Evolutionary conservation across 2,329 filamentous ascomycete genomes (phyloP).

Genomic region (Pseudofabraea citricarpa): DNA sequence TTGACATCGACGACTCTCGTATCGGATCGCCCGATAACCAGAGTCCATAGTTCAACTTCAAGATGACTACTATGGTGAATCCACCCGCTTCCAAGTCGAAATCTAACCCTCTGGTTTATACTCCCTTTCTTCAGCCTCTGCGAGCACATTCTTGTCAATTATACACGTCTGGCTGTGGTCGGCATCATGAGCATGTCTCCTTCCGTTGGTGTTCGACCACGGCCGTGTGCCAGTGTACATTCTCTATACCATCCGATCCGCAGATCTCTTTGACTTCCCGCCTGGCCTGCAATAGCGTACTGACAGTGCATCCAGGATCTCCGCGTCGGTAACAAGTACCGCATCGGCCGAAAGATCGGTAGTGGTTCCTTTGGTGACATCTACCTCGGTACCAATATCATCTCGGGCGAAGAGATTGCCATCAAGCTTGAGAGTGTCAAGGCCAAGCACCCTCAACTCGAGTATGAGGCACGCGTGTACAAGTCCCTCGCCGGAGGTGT

Average conservation of each 20-base stretch:
- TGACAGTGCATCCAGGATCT: conserved; percentile 66
- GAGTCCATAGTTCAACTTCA: conserved; percentile 32
- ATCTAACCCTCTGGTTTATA: conserved; percentile 31
- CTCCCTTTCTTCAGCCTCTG: conserved; percentile 32
- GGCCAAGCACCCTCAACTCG: conserved; percentile 97
- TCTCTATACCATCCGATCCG: conserved; percentile 1
- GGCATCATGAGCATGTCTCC: conserved; percentile 10
- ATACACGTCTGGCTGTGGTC: conserved; percentile 13
- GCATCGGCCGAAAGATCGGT: conserved; percentile 98
- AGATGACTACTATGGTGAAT: conserved; percentile 60
- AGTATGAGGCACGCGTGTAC: conserved; percentile 96
- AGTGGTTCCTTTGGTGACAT: conserved; percentile 98
- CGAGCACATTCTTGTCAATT: conserved; percentile 25
- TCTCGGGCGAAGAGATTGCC: conserved; percentile 97
- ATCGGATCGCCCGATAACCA: conserved; percentile 25
- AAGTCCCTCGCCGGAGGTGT: conserved; percentile 90
- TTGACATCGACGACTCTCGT: conserved; percentile 21
- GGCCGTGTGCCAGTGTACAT: conserved; percentile 20
- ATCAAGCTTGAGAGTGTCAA: conserved; percentile 99
- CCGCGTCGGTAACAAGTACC: conserved; percentile 98
- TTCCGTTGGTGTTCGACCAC: conserved; percentile 9
- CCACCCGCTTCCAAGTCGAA: conserved; percentile 31
- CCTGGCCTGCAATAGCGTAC: background rate
- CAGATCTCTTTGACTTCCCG: conserved; percentile 2
- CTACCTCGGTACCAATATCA: conserved; percentile 98